A percentile compares a stretch with the other conserved stretches of the same genome.
Conservation (phyloP, 169 alveolate species). For the Plasmodium blacklocki region DNA sequence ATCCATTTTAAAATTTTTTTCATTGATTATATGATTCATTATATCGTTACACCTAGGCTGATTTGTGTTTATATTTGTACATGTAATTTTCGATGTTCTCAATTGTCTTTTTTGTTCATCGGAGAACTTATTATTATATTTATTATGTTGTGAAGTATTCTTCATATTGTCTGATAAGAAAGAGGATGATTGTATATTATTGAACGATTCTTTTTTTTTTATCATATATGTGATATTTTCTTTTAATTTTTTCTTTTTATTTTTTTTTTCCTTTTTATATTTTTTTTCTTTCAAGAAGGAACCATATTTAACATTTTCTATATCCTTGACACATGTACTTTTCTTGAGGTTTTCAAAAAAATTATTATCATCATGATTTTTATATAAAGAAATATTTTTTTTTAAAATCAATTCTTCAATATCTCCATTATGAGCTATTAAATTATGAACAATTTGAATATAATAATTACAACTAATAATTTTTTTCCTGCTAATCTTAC, state of each 20-base stretch:
- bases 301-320: slow-evolving; percentile 35
- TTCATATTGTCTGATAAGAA: too few species aligned
- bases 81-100: background rate
- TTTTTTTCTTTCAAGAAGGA: slow-evolving; percentile 15
- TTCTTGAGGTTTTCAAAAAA: slow-evolving; percentile 25
- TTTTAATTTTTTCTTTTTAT: background rate
- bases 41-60: too few species aligned
- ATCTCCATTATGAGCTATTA: slow-evolving; percentile 65
- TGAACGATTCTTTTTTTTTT: background rate
- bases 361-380: slow-evolving; percentile 30
- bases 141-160: background rate
- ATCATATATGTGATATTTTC: background rate
- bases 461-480: slow-evolving; percentile 30
- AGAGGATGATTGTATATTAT: too few species aligned
- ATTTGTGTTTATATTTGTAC: background rate
- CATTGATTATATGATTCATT: background rate
- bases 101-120: background rate
- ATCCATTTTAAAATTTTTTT: background rate
- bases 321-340: slow-evolving; percentile 26
- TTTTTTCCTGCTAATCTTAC: slow-evolving; percentile 44
- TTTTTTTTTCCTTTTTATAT: background rate
- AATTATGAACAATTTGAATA: slow-evolving; percentile 53
- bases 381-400: slow-evolving; percentile 53
- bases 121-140: background rate
- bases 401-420: slow-evolving; percentile 62